Conservation (phyloP, 1,284 basidiomycete genomes). For the Fomitopsis palustris region DNA sequence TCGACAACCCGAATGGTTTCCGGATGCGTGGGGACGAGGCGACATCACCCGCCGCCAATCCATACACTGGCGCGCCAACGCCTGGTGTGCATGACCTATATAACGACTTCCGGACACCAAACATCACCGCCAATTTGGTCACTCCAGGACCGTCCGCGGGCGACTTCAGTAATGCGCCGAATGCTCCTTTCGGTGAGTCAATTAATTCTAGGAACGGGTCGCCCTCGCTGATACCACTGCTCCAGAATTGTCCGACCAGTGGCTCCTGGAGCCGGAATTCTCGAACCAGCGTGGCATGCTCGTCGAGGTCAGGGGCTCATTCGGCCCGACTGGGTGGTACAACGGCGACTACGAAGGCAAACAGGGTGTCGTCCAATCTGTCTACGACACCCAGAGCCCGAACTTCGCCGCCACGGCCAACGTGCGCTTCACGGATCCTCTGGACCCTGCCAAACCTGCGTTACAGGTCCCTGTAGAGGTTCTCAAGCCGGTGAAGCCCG, state of each 20-base stretch:
- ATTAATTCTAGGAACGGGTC: not conserved
- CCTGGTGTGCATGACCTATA: slow-evolving; percentile 32
- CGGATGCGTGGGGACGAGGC: not conserved
- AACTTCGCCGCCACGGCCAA: slow-evolving; percentile 26
- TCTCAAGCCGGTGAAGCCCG: slow-evolving; percentile 27
- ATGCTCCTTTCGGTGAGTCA: slow-evolving; percentile 9
- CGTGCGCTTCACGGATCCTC: slow-evolving; percentile 26
- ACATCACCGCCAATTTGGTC: slow-evolving; percentile 5
- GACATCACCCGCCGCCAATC: not conserved
- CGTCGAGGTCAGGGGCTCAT: slow-evolving; percentile 45
- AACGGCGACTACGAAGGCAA: slow-evolving; percentile 52
- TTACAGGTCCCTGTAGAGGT: slow-evolving; percentile 27
- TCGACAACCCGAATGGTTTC: not conserved
- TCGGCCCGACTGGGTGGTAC: slow-evolving; percentile 39
- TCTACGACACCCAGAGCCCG: slow-evolving; percentile 33
- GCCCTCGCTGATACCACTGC: not conserved
- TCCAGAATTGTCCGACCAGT: slow-evolving; percentile 28
- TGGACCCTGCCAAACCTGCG: slow-evolving; percentile 16
- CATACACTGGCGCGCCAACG: slow-evolving; percentile 37
- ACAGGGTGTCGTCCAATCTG: slow-evolving; percentile 39
- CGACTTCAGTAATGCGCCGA: slow-evolving; percentile 3
- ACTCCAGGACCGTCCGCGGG: slow-evolving; percentile 7
- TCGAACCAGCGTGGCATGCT: slow-evolving; percentile 45
- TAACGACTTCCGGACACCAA: slow-evolving; percentile 26
- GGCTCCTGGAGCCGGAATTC: slow-evolving; percentile 46